Base-by-base conservation (phyloP, 2,329 filamentous ascomycete genomes). In the Blumeria hordei region DNA sequence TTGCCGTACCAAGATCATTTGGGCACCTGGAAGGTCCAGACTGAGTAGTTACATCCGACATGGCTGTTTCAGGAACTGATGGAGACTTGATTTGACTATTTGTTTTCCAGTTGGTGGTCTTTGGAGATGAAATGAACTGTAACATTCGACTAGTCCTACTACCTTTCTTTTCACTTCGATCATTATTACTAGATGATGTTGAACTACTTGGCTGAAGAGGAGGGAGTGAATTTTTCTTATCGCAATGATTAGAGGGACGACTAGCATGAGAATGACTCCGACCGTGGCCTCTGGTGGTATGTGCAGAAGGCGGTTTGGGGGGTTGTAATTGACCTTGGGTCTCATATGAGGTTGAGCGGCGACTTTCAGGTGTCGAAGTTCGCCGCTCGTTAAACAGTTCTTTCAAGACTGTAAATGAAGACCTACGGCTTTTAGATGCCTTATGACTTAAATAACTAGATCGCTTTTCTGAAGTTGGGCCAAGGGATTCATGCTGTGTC, bases 231-330 rank as follows among this genome's bases (percentile, higher is more conserved):
- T 57, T 55, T 6, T 18, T 56, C 62, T 57, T 21, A 62, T 58
- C 34, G 59, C 62, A 53, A 36, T 60, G 57, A 52, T 59, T 63
- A 4, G 60, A 62, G n/a, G 54, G 59, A 77, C 68, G 73, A 64
- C 71, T 85, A 68, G 71, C 83, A 69, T 74, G 85, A 69, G 72
- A 92, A 69, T 70, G 73, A 66, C 71, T 85, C 61, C 66, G 77
- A 63, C 65, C 74, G 72, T 69, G 74, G 64, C 67, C 77, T 68
- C 57, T 76, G 66, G 67, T 62, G 71, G 69, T 61, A 73, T 71
- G 49, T 67, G 64, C 55, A 71, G 74, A 61, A 70, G 70, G 5
- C 70, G 72, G 44, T 71, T 70, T n/a, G 67, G 71, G 18, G 14
- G 58, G 53, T 16, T 70, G 21, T 70, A 57, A 62, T 57, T 54